Base-by-base conservation (phyloP, 2,329 filamentous ascomycete species). In the Juglanconis oblonga region DNA sequence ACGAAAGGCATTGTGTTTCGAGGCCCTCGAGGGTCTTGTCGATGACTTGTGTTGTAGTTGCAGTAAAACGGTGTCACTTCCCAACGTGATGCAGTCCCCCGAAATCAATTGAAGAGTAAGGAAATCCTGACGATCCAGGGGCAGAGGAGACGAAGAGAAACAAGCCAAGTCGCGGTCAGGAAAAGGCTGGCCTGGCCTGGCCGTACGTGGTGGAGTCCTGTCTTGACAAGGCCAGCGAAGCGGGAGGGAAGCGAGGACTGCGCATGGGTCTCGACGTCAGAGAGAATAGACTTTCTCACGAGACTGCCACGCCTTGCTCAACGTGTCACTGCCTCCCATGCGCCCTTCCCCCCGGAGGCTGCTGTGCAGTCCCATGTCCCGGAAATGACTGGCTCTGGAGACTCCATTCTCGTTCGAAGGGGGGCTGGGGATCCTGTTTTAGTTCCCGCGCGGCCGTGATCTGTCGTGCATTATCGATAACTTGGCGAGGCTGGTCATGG, bases 1-100 rank as follows among this genome's bases (percentile, higher is more conserved):
- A 87, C 82, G 73, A 87, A 86, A 62, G 87, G 83, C 87, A 90
- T 90, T 65, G 54, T 47, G 57, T 29, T 17, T 29, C 29, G 63
- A 66, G 55, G 14, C 64, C 67, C 58, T 67, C 48, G 57, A 62
- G 53, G 42, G 54, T 44, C 24, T 55, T 38, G n/a, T 51, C 13
- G 52, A 52, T 13, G 45, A 33, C 65, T 68, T 24, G n/a, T 53
- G n/a, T 29, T 31, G 35, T 36, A 36, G 35, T 53, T 44, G 31
- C 24, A 13, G 35, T 14, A 9, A 57, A 32, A 35, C 17, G 35
- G 35, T 11, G 35, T 36, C 35, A 2, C 7, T 36, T 11, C 35
- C 35, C 35, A 8, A 24, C 24, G 24, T 24, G 24, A 24, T 24
- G 24, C 24, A 24, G 24, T 24, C 24, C 24, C 24, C 24, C 24